These are phyloP conservation scores for Aspergillus panamensis DNA, from an alignment of 495 filamentous ascomycete genomes.

Conservation along the genomic window DNA sequence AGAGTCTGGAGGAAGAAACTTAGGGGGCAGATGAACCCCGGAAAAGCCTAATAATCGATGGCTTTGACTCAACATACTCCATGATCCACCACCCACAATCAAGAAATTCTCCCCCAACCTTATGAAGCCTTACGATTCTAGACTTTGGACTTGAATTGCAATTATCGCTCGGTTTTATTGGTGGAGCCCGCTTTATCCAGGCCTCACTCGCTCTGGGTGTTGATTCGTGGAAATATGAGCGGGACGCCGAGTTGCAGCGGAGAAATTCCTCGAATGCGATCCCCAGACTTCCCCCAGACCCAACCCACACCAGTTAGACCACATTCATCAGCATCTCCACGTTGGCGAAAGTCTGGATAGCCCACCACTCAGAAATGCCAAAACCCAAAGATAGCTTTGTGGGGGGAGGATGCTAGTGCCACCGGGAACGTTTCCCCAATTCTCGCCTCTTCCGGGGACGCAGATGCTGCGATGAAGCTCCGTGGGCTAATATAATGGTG, in stretches of 20 bases:
- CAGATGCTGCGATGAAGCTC: conserved; percentile 1
- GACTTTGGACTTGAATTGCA: not conserved
- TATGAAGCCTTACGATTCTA: not conserved
- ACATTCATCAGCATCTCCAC: conserved; percentile 3
- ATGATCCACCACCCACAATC: not conserved
- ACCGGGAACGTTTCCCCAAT: conserved; percentile 13
- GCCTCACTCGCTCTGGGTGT: not conserved
- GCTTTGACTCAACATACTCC: not conserved
- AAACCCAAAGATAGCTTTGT: conserved; percentile 11
- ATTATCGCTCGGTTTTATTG: conserved; percentile 24
- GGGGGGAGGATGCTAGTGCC: conserved; percentile 21
- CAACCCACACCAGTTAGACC: not conserved
- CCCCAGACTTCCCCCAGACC: conserved; percentile 29
- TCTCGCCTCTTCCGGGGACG: conserved; percentile 9
- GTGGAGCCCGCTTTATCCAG: conserved; percentile 33
- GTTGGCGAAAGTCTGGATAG: conserved; percentile 20
- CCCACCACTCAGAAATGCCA: conserved; percentile 34
- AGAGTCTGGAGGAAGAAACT: no score
- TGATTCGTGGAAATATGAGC: conserved; percentile 39
- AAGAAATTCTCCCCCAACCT: conserved; percentile 5
- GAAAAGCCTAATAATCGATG: no score
- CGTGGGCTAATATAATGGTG: conserved; percentile 18
- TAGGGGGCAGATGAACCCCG: no score
- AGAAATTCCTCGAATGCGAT: conserved; percentile 39
- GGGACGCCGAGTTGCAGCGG: conserved; percentile 19